phyloP scores from a whole-genome alignment of 2,329 filamentous ascomycete genomes.

The Diaporthe vaccinii region DNA sequence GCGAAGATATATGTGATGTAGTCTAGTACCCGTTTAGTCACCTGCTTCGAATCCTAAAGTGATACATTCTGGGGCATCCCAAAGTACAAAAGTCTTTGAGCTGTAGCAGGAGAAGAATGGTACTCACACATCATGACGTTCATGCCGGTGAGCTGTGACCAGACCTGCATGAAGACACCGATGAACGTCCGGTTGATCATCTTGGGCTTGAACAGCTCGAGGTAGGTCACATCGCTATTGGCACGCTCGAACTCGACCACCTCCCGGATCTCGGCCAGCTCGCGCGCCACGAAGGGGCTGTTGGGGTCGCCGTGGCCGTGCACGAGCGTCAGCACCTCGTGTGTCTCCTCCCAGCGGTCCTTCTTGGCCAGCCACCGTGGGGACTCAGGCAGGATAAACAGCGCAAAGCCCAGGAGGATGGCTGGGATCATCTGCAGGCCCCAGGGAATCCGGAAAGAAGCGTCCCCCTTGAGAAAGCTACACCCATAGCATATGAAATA shows the following conservation, averaged over 20 bases:
- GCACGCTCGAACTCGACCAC: constrained; percentile 80
- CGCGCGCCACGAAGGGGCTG: constrained; percentile 74
- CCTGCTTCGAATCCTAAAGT: no score
- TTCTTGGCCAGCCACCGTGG: constrained; percentile 66
- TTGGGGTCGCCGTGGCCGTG: constrained; percentile 76
- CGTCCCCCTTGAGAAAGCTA: constrained; percentile 54
- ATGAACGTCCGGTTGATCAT: constrained; percentile 82
- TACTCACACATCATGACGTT: no score
- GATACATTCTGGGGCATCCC: no score
- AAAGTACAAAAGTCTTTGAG: no score
- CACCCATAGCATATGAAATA: constrained; percentile 63
- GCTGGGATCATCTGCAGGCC: constrained; percentile 62
- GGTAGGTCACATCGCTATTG: constrained; percentile 77
- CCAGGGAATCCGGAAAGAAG: constrained; percentile 65
- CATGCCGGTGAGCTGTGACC: constrained; percentile 79
- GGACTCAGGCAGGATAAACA: constrained; percentile 62
- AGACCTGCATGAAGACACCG: constrained; percentile 80
- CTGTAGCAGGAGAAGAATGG: no score
- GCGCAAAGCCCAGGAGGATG: constrained; percentile 55
- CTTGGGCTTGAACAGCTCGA: constrained; percentile 79
- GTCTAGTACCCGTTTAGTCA: no score
- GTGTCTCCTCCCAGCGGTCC: constrained; percentile 60
- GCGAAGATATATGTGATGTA: constrained; percentile 79
- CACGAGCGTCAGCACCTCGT: constrained; percentile 65
- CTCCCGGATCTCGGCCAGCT: constrained; percentile 80